These are phyloP conservation scores for Ophiostoma tasmaniense DNA, from an alignment of 2,329 filamentous ascomycete species.

Conservation along the genomic window DNA sequence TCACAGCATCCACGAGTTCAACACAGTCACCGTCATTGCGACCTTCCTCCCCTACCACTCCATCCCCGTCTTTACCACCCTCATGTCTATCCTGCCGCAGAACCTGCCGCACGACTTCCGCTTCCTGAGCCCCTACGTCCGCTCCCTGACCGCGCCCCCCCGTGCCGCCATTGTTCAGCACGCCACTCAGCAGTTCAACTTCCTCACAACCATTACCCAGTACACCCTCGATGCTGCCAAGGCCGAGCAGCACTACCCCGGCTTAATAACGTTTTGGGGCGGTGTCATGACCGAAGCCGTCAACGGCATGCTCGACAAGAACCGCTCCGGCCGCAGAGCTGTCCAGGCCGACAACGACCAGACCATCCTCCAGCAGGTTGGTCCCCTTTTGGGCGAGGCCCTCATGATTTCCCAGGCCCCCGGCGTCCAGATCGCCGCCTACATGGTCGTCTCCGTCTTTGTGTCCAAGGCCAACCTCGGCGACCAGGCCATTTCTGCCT, in stretches of 20 bases:
- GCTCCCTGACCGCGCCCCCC: slow-evolving; percentile 65
- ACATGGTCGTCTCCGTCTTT: slow-evolving; percentile 82
- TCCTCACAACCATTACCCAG: slow-evolving; percentile 68
- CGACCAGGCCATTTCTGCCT: slow-evolving; percentile 68
- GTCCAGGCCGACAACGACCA: slow-evolving; percentile 77
- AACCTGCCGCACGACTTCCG: slow-evolving; percentile 66
- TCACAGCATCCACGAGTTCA: slow-evolving; percentile 78
- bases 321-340: slow-evolving; percentile 64
- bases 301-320: slow-evolving; percentile 69
- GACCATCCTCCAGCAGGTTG: slow-evolving; percentile 58
- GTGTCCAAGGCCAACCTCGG: slow-evolving; percentile 73
- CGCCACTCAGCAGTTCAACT: slow-evolving; percentile 66
- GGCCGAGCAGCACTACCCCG: slow-evolving; percentile 63
- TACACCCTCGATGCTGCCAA: slow-evolving; percentile 70
- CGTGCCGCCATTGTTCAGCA: slow-evolving; percentile 76
- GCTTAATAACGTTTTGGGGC: slow-evolving; percentile 82
- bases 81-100: slow-evolving; percentile 79
- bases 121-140: slow-evolving; percentile 80
- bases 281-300: slow-evolving; percentile 79
- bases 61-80: slow-evolving; percentile 72
- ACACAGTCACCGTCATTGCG: slow-evolving; percentile 66
- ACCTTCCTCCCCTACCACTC: slow-evolving; percentile 91
- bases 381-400: slow-evolving; percentile 66
- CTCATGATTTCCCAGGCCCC: slow-evolving; percentile 66
- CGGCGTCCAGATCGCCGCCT: slow-evolving; percentile 76